Evolutionary conservation across 106 monocot species (phyloP).

Genomic region (Hemerocallis citrina): DNA sequence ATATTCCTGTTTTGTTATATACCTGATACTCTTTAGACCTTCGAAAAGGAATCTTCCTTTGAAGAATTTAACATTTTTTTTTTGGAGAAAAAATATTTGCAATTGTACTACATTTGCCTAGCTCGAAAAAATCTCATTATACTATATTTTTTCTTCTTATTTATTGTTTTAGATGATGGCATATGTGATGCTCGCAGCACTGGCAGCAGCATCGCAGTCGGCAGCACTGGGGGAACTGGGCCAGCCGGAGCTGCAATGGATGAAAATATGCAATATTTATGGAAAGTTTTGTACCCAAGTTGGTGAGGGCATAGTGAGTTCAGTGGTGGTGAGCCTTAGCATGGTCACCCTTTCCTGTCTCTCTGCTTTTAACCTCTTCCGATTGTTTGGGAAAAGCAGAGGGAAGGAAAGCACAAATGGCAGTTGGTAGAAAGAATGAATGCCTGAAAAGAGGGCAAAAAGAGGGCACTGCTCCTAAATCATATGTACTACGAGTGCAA

Average conservation of each 20-base stretch:
- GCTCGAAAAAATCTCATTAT: too few relatives aligned
- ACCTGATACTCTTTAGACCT: too few relatives aligned
- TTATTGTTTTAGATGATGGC: conserved; percentile 37
- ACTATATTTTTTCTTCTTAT: conserved; percentile 3
- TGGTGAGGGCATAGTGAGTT: conserved; percentile 28
- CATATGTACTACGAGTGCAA: too few relatives aligned
- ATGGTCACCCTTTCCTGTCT: conserved; percentile 50
- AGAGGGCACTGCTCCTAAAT: too few relatives aligned
- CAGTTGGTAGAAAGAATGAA: too few relatives aligned
- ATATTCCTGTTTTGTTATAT: too few relatives aligned
- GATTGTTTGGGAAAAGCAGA: conserved; percentile 43
- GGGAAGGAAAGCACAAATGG: conserved; percentile 20
- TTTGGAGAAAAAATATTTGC: too few relatives aligned
- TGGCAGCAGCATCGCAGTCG: conserved; percentile 48
- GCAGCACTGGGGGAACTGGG: conserved; percentile 40
- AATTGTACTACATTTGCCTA: too few relatives aligned
- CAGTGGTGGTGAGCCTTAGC: conserved; percentile 34
- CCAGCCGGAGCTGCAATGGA: conserved; percentile 67
- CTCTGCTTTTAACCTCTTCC: conserved; percentile 78
- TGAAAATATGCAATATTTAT: conserved; percentile 69
- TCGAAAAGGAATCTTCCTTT: too few relatives aligned
- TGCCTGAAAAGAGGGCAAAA: conserved; percentile 16
- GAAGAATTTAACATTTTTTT: too few relatives aligned
- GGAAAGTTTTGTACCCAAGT: conserved; percentile 48
- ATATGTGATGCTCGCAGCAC: conserved; percentile 40